Percentiles rank a stretch among this genome's conserved stretches.
These are phyloP conservation scores for Isoetes taiwanensis DNA, from an alignment of 75 land plant species.

Conservation along the genomic window DNA sequence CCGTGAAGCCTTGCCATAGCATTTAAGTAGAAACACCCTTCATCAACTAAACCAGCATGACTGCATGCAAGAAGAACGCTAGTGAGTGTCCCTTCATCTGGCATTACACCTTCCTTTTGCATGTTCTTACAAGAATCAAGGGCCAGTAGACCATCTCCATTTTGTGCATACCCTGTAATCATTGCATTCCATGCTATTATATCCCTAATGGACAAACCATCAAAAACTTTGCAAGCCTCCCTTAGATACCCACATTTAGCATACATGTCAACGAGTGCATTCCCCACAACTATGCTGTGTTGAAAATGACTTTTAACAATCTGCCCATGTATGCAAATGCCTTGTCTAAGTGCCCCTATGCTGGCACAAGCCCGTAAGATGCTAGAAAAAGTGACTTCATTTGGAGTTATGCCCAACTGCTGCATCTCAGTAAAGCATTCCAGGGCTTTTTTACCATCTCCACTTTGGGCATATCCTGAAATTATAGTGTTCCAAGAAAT, in stretches of 20 bases:
- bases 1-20: no score
- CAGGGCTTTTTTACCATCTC: slow-evolving; percentile 10
- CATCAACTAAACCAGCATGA: no score
- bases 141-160: slow-evolving; percentile 11
- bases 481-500: slow-evolving; percentile 38
- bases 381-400: slow-evolving; percentile 14
- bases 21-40: no score
- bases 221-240: slow-evolving; percentile 9
- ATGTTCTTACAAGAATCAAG: slow-evolving; percentile 6
- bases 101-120: slow-evolving; percentile 3
- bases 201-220: slow-evolving; percentile 2
- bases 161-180: slow-evolving; percentile 10
- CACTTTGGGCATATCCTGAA: slow-evolving; percentile 15
- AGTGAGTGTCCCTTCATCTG: slow-evolving; percentile 11
- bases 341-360: not conserved
- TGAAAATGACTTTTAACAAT: slow-evolving; percentile 3
- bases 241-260: slow-evolving; percentile 10
- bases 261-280: slow-evolving; percentile 15
- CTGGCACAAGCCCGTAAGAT: slow-evolving; percentile 10
- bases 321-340: slow-evolving; percentile 9
- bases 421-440: slow-evolving; percentile 9
- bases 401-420: not conserved
- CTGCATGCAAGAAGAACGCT: no score
- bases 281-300: not conserved
- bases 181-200: slow-evolving; percentile 11